Evolutionary conservation across 768 basidiomycete species (phyloP), one percentile per base, ranked within the genome.

Genomic region (Sistotremastrum niveocremeum): DNA sequence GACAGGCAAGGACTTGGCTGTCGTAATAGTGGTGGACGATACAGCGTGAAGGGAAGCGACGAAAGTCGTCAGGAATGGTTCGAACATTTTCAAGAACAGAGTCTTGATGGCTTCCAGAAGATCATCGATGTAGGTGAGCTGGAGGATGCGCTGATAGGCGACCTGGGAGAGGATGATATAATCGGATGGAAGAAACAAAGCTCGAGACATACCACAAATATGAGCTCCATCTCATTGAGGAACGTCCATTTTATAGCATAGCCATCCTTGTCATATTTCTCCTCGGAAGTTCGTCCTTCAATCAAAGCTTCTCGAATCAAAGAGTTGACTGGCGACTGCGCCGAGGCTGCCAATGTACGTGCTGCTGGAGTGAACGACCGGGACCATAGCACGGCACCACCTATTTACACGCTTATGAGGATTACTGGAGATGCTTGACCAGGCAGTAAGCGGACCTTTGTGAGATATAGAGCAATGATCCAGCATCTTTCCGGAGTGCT

Each of bases 401-500:
- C 91, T 91, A 58, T 2, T 41, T 51, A 31, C 34, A 42, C 49
- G 42, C 44, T 57, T 36, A 48, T 42, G 4, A 39, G 33, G 7
- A 20, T 12, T 41, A 50, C 5, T 31, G 31, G 31, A 36, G 30
- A 43, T 42, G 12, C 20, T 29, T 38, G 38, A 30, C 36, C 34
- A 28, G 37, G 30, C 29, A 40, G 41, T 30, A 42, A 5, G 42
- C 62, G 37, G 49, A 83, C 90, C 89, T 74, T 87, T 87, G 63
- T 91, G 89, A 6, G 88, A 88, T 57, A 97, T 94, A 31, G 89
- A 91, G 62, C 90, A 88, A 63, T 91, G 86, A 65, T 97, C 93
- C 48, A 95, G 77, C 90, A 95, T 95, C 20, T 20, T 20, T 20
- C 20, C 20, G 20, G 20, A 20, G 20, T 20, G 20, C 20, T 20